Evolutionary conservation across 73 alveolate species (phyloP).

Genomic region (Stentor roeselii): DNA sequence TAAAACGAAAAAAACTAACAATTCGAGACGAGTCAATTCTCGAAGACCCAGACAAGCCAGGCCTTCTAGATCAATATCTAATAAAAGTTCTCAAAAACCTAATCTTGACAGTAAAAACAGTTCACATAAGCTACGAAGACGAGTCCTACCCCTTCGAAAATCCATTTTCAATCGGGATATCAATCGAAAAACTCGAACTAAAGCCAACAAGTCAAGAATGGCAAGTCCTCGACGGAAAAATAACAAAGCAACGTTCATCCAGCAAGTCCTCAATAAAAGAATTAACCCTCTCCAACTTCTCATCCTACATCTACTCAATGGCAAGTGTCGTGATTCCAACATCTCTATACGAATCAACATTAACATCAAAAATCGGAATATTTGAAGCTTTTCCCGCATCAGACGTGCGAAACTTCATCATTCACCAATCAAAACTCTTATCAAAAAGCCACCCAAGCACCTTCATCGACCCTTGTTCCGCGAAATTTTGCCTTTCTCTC

Average conservation of each 20-base stretch:
- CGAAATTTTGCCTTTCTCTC: background rate
- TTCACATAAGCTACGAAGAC: constrained; percentile 27
- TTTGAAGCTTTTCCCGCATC: constrained; percentile 29
- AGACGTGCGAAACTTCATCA: constrained; percentile 3
- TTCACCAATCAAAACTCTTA: background rate
- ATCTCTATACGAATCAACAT: constrained; percentile 26
- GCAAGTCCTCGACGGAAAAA: background rate
- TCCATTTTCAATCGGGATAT: constrained; percentile 15
- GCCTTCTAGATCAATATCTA: background rate
- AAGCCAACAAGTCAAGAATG: constrained; percentile 4
- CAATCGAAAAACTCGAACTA: background rate
- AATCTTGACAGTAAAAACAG: background rate
- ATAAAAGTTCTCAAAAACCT: constrained; percentile 12
- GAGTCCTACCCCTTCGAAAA: background rate
- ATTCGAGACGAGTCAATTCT: background rate
- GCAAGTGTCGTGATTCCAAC: constrained; percentile 17
- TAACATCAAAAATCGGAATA: background rate
- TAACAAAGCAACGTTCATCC: background rate
- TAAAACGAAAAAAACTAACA: background rate
- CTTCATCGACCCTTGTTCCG: background rate
- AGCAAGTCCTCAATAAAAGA: constrained; percentile 15
- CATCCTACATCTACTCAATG: constrained; percentile 16
- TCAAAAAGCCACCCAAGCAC: background rate
- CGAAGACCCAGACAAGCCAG: constrained; percentile 6
- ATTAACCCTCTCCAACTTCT: background rate